These are phyloP conservation scores for Gnomoniopsis smithogilvyi DNA, from an alignment of 2,329 filamentous ascomycete species.

Conservation along the genomic window DNA sequence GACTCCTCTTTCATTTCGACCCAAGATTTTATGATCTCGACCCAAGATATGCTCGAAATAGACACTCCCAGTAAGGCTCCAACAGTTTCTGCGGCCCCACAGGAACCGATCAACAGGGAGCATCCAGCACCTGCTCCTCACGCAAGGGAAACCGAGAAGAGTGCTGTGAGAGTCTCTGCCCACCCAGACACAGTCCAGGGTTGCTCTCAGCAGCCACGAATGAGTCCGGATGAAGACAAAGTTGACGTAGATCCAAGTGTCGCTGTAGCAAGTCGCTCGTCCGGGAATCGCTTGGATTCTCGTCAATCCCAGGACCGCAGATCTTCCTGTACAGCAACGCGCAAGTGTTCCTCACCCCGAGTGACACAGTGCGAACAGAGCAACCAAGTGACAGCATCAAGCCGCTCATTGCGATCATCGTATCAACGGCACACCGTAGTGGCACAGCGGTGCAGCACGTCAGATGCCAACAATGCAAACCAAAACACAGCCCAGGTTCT, in stretches of 20 bases:
- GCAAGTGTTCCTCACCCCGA: background rate
- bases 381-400: background rate
- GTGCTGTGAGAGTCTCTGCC: background rate
- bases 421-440: background rate
- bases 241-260: background rate
- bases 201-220: background rate
- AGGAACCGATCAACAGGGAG: background rate
- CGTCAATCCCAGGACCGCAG: background rate
- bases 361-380: background rate
- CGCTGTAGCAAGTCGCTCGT: background rate
- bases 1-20: constrained; percentile 37
- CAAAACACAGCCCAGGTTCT: background rate
- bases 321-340: background rate
- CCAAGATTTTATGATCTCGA: constrained; percentile 44
- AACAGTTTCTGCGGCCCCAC: background rate
- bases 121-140: no score
- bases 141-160: background rate
- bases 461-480: background rate
- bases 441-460: background rate
- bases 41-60: constrained; percentile 45
- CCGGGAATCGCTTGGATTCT: background rate
- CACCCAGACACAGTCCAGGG: background rate
- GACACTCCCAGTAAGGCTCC: constrained; percentile 23
- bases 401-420: background rate
- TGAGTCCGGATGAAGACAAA: background rate